Evolutionary conservation across 225 moss, liverwort and hornwort genomes (phyloP), one percentile per base, ranked within the genome.

Genomic region (Marchantia paleacea): DNA sequence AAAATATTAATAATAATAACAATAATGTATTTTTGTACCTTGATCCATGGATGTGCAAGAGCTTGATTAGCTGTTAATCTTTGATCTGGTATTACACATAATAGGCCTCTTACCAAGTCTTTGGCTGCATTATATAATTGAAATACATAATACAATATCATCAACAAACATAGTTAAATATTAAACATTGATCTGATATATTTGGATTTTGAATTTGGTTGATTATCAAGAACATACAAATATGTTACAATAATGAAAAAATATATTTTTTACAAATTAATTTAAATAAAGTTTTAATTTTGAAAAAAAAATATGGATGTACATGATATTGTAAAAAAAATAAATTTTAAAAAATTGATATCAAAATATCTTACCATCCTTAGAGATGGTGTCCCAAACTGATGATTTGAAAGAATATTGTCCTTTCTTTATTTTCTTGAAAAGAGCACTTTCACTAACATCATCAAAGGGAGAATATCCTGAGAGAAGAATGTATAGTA

Each of bases 381-480:
- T 79, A 22, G 96, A 87, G 55, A 94, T 64, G 4, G 57, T 80
- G 19, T 92, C 89, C 96, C 96, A 96, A 51, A 92, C 89, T 61
- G 91, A 91, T 77, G 91, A 89, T 84, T 89, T 88, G 85, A 94
- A 88, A 55, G 89, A 90, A 79, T 91, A 96, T 49, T 83, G 67
- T 54, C 94, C 94, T 52, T 87, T 92, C 82, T 86, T 94, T 39
- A 96, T 94, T 47, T 96, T 94, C 29, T 90, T 87, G 83, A 94
- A 96, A 18, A 94, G 80, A 15, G 90, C 90, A 24, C 80, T 86
- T 76, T 96, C 92, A 65, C 90, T 91, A 54, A 85, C 52, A 68
- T 94, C 94, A 85, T 96, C 94, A 14, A 96, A 96, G 15, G 96
- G 96, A 79, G 96, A 94, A 76, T 88, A 87, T 20, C 94, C 96